Base-by-base conservation (phyloP, 768 basidiomycete genomes). In the Austroboletus festivus region DNA sequence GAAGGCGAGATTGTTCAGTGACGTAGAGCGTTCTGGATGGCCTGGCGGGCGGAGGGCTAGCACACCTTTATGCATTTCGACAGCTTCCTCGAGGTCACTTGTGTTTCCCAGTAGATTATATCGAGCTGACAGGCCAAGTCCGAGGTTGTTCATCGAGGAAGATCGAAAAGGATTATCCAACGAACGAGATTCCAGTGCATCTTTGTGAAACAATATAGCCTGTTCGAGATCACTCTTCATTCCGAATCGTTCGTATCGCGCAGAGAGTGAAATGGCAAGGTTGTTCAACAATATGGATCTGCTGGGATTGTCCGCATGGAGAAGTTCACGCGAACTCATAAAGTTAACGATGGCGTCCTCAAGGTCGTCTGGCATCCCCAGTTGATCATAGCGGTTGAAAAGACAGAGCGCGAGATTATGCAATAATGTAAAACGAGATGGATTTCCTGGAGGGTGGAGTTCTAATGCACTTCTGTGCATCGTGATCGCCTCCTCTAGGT, bases 1-100 rank as follows among this genome's bases (percentile, higher is more conserved):
- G 31, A 24, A n/a, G 15, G 44, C 44, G 18, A 47, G 42, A 19
- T 42, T 42, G 11, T 47, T 23, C 24, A 52, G 21, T 8, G 28
- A 40, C 22, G 9, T 5, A 4, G 37, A 16, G 16, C 35, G 47
- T 20, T 41, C 37, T 12, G 46, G 46, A 41, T 47, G 34, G 24
- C 49, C 34, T 19, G 37, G 21, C 37, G 43, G 38, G 28, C 34
- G 19, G 38, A 49, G 46, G n/a, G 8, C 34, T 35, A 44, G 26
- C 4, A 42, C 47, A 28, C 31, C 42, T 26, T 37, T 47, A 21
- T 47, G 31, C 20, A 47, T 44, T 18, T 10, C 16, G 35, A 66
- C 61, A 10, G 62, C 62, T 38, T 55, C 49, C 15, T 63, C 41
- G 33, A 65, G 44, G 44, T 59, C 53, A 23, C 23, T 38, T n/a